Percentiles rank a stretch among this genome's conserved stretches.
Evolutionary conservation across 768 basidiomycete genomes (phyloP).

Genomic region (Boletus reticulatus): DNA sequence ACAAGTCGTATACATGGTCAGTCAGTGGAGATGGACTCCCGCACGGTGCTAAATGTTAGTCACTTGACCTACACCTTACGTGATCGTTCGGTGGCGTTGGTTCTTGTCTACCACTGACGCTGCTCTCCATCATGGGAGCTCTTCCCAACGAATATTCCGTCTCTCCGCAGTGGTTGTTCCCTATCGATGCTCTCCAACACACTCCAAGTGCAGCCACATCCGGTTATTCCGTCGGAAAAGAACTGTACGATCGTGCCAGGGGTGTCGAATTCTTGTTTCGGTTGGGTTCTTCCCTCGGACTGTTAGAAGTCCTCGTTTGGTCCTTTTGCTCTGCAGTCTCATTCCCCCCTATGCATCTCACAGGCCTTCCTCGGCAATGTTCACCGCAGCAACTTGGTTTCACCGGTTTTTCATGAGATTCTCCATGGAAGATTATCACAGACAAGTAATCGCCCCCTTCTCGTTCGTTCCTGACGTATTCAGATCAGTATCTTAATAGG

Average conservation of each 20-base stretch:
- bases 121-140: conserved; percentile 19
- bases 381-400: conserved; percentile 88
- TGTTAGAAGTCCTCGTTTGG: conserved; percentile 50
- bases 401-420: conserved; percentile 90
- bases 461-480: conserved; percentile 4
- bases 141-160: conserved; percentile 25
- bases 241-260: conserved; percentile 75
- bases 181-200: conserved; percentile 50
- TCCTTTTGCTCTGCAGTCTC: conserved; percentile 10
- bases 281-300: conserved; percentile 67
- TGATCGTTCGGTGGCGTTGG: conserved; percentile 25
- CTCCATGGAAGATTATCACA: conserved; percentile 83
- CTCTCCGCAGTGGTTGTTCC: conserved; percentile 70
- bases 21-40: too few relatives aligned
- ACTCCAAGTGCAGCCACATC: conserved; percentile 58
- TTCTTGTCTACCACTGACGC: conserved; percentile 7
- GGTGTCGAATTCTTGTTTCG: conserved; percentile 87
- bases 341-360: conserved; percentile 10
- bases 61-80: conserved; percentile 16
- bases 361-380: conserved; percentile 79
- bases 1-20: not conserved
- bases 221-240: conserved; percentile 50
- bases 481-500: conserved; percentile 40
- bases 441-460: conserved; percentile 42
- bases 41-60: too few relatives aligned